Base-by-base conservation (phyloP, 208 protist species). In the Perkinsela sp. region DNA sequence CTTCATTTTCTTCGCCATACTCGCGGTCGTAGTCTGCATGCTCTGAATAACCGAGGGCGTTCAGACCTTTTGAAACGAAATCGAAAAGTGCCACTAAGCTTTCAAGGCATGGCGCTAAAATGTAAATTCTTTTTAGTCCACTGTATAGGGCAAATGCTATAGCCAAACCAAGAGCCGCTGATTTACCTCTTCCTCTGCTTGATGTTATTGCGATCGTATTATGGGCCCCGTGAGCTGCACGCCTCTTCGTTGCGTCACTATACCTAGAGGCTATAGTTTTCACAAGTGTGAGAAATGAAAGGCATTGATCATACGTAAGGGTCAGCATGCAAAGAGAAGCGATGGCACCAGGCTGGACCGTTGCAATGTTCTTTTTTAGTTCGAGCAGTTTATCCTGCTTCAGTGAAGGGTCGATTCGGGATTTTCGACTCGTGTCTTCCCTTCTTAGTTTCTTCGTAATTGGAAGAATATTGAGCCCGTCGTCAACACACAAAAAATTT, bases 51-150 rank as follows among this genome's bases (percentile, higher is more conserved):
- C 90, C 91, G 32, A 98, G 70, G 66, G 84, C 88, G 72, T 96
- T 88, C 30, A 99, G 86, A 29, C 91, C 94, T 30, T 91, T 93
- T 32, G 98, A 83, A 0, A 95, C 85, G 74, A 99, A 99, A 77
- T 98, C 92, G 75, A 99, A 99, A n/a, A 99, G 81, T 0, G 97
- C 98, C 74, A 94, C 89, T 67, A 98, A 72, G 77, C 98, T 98
- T 71, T 96, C 92, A 1, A 95, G 94, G 1, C 84, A 89, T 31
- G 97, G 97, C 1, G 95, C 92, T 29, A 94, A 98, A 32, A 98
- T 95, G 72, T 99, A 97, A 67, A 99, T 96, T 75, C 98, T 98
- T n/a, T 92, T 96, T 78, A 97, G 97, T 66, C 94, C 95, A 72
- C 95, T 93, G 0, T 84, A 85, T 13, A 99, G 73, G 0, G 96